Percentiles rank a stretch among this genome's conserved stretches.
phyloP scores from a whole-genome alignment of 208 protist genomes.

The Leptomonas seymouri region DNA sequence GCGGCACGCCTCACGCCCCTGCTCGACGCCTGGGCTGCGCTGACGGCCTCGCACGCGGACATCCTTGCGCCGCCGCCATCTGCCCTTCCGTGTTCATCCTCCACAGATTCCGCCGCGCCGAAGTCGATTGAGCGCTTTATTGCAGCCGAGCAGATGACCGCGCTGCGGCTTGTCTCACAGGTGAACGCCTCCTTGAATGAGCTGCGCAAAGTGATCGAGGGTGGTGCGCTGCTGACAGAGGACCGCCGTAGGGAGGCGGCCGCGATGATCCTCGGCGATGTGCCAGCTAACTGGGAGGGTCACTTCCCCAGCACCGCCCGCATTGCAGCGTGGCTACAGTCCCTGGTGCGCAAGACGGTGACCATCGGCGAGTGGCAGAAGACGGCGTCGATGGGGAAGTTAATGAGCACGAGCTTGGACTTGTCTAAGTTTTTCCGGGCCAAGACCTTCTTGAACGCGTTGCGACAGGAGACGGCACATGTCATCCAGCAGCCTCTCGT shows the following conservation, averaged over 20 bases:
- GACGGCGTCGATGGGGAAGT: conserved; percentile 42
- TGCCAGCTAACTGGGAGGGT: conserved; percentile 89
- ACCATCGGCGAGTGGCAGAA: conserved; percentile 79
- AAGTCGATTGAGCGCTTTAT: conserved; percentile 93
- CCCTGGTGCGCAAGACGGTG: conserved; percentile 80
- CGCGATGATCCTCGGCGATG: conserved; percentile 80
- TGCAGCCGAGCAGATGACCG: conserved; percentile 77
- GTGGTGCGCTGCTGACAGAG: conserved; percentile 86
- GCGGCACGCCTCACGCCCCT: conserved; percentile 76
- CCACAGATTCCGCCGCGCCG: conserved; percentile 13
- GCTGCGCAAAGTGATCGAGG: conserved; percentile 89
- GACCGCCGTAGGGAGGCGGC: conserved; percentile 72
- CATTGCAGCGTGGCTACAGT: conserved; percentile 87
- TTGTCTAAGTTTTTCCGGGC: conserved; percentile 92
- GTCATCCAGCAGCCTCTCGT: conserved; percentile 77
- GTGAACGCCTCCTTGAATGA: conserved; percentile 85
- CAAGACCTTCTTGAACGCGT: conserved; percentile 95
- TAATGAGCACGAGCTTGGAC: conserved; percentile 79
- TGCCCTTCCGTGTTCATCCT: conserved; percentile 15
- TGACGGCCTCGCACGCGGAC: conserved; percentile 70
- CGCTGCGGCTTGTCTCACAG: conserved; percentile 60
- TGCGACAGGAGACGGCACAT: conserved; percentile 95
- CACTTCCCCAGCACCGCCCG: conserved; percentile 86
- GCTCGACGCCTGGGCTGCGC: conserved; percentile 81
- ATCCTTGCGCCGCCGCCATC: conserved; percentile 42